phyloP scores from a whole-genome alignment of 2,329 filamentous ascomycete genomes.

The Thelonectria olida region DNA sequence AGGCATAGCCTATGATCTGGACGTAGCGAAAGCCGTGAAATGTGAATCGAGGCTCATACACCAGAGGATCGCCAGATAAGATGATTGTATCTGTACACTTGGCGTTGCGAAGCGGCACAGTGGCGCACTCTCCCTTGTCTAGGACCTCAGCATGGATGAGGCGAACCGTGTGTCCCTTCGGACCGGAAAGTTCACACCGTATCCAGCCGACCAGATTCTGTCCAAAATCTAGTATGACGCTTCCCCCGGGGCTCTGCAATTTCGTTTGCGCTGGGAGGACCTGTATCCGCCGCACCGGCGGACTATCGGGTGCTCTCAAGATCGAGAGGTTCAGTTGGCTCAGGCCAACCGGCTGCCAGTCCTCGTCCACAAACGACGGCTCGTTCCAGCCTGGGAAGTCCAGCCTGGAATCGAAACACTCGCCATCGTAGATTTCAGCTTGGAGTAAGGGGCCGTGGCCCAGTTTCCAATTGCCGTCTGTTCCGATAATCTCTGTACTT shows the following conservation, averaged over 20 bases:
- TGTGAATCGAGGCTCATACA: slow-evolving; percentile 58
- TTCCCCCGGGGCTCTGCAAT: slow-evolving; percentile 49
- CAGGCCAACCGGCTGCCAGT: too few relatives aligned
- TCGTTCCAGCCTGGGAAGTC: too few relatives aligned
- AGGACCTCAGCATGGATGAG: slow-evolving; percentile 63
- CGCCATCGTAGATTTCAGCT: slow-evolving; percentile 40
- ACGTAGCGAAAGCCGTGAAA: slow-evolving; percentile 64
- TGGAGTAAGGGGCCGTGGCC: background rate
- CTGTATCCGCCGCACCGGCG: slow-evolving; percentile 51
- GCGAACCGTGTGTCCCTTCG: background rate
- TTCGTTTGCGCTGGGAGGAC: too few relatives aligned
- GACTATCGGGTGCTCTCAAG: slow-evolving; percentile 44
- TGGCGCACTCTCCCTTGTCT: slow-evolving; percentile 43
- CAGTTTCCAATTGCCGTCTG: too few relatives aligned
- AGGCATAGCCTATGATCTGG: too few relatives aligned
- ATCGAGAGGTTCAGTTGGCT: too few relatives aligned
- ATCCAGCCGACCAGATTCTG: slow-evolving; percentile 67
- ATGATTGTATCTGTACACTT: slow-evolving; percentile 53
- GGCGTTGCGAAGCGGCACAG: slow-evolving; percentile 51
- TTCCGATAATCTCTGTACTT: slow-evolving; percentile 43
- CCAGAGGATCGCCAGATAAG: slow-evolving; percentile 38
- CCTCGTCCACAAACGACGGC: too few relatives aligned
- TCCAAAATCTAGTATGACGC: slow-evolving; percentile 60
- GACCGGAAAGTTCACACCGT: background rate
- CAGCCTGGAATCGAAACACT: background rate